Conservation (phyloP, 192 early-diverging fungal genomes). For the Coemansia javaensis region DNA sequence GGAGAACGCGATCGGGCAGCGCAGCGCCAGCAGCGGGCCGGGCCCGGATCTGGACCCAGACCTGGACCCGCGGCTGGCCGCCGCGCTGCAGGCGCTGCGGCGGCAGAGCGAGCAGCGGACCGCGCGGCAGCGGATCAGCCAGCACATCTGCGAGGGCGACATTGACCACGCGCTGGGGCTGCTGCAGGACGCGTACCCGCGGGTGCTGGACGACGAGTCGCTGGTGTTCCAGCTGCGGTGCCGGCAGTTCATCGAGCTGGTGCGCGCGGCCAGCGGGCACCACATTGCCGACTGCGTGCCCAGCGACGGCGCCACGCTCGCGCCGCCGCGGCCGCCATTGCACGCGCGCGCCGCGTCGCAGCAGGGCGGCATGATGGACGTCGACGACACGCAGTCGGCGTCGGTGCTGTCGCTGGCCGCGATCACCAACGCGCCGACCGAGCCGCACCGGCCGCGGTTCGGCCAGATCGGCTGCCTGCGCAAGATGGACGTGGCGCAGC, state of each 20-base stretch:
- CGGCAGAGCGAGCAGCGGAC: constrained; percentile 28
- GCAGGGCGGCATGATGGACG: constrained; percentile 47
- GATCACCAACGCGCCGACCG: constrained; percentile 31
- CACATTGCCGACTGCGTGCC: constrained; percentile 33
- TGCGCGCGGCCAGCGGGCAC: constrained; percentile 42
- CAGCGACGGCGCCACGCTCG: constrained; percentile 25
- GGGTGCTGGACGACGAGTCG: constrained; percentile 59
- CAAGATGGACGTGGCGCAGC: constrained; percentile 24
- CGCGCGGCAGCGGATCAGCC: constrained; percentile 48
- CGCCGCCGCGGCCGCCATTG: constrained; percentile 7
- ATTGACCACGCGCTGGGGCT: constrained; percentile 70
- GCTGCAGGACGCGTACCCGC: constrained; percentile 64
- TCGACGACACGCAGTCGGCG: constrained; percentile 40
- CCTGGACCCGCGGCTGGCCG: constrained; percentile 7
- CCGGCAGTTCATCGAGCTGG: constrained; percentile 84
- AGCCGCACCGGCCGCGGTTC: constrained; percentile 6
- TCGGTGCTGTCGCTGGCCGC: constrained; percentile 28
- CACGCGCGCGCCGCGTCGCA: not conserved
- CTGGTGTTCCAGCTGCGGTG: constrained; percentile 77
- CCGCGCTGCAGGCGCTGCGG: constrained; percentile 19
- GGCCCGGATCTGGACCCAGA: not conserved
- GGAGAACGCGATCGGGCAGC: constrained; percentile 33
- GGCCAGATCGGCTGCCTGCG: constrained; percentile 25
- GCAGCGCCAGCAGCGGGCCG: too few relatives aligned
- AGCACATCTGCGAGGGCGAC: constrained; percentile 62